These are phyloP conservation scores for Sclerotinia sclerotiorum DNA, from an alignment of 2,329 filamentous ascomycete genomes.

Conservation along the genomic window DNA sequence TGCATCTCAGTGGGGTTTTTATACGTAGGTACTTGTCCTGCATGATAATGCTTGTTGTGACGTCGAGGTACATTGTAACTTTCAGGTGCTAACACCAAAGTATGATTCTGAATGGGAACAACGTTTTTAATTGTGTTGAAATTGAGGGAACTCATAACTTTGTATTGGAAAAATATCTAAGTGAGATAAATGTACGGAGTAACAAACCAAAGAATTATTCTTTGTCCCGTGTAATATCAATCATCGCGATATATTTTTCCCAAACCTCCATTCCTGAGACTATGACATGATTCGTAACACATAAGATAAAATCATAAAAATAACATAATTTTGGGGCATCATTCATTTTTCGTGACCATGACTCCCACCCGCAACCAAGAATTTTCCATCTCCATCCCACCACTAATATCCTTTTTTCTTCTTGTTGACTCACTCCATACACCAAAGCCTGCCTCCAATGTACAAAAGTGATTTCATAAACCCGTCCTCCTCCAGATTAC, in stretches of 20 bases:
- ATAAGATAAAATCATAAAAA: neutral
- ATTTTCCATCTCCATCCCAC: conserved; percentile 1
- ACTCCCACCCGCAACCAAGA: neutral
- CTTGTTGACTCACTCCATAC: neutral
- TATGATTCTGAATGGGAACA: neutral
- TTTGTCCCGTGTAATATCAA: neutral
- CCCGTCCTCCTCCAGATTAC: neutral
- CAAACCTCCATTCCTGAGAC: neutral
- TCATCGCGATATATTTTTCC: neutral
- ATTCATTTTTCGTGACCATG: neutral
- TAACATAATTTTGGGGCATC: neutral
- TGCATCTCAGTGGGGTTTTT: neutral
- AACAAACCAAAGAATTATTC: neutral
- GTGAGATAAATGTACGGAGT: neutral
- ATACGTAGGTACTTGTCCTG: neutral
- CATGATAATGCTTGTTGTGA: neutral
- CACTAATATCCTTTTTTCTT: neutral
- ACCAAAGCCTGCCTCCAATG: neutral
- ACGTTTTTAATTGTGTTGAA: neutral
- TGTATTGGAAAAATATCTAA: neutral
- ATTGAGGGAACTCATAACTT: neutral
- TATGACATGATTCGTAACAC: conserved; percentile 14
- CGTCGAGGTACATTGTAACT: neutral
- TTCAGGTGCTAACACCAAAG: neutral
- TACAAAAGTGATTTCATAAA: neutral